These are phyloP conservation scores for Mycena vitilis DNA, from an alignment of 768 basidiomycete genomes.

Conservation along the genomic window DNA sequence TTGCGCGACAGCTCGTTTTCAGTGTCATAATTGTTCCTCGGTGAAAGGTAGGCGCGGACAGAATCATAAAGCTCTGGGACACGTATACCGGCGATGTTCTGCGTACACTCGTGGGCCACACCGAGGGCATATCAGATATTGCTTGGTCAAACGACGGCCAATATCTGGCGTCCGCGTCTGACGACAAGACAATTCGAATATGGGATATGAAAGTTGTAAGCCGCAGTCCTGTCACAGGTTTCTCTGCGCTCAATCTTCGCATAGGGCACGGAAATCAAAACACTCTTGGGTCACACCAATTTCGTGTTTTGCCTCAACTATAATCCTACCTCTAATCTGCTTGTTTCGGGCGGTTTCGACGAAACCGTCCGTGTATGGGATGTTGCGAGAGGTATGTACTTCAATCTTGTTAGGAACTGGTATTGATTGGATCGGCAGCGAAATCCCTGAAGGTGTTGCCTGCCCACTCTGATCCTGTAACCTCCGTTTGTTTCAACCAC, in stretches of 20 bases:
- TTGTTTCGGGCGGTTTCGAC: slow-evolving; percentile 95
- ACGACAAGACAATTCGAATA: slow-evolving; percentile 89
- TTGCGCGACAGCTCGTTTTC: slow-evolving; percentile 32
- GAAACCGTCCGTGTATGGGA: slow-evolving; percentile 99
- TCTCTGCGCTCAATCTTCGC: slow-evolving; percentile 13
- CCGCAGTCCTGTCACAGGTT: slow-evolving; percentile 17
- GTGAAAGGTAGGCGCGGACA: slow-evolving; percentile 82
- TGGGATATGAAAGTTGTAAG: slow-evolving; percentile 82
- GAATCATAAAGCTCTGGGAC: slow-evolving; percentile 85
- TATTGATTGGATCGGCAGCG: slow-evolving; percentile 57
- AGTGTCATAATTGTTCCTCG: slow-evolving; percentile 38
- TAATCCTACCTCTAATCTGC: slow-evolving; percentile 88
- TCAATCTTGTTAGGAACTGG: not conserved
- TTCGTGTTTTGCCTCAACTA: slow-evolving; percentile 96
- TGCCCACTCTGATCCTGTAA: slow-evolving; percentile 98
- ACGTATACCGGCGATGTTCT: slow-evolving; percentile 77
- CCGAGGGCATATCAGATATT: slow-evolving; percentile 88
- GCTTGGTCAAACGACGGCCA: slow-evolving; percentile 89
- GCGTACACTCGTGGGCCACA: slow-evolving; percentile 79
- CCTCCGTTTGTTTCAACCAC: slow-evolving; percentile 91
- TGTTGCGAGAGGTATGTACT: slow-evolving; percentile 78
- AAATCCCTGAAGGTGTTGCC: slow-evolving; percentile 88
- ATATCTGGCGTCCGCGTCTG: slow-evolving; percentile 91
- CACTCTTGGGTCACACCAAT: slow-evolving; percentile 88
- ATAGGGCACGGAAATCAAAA: slow-evolving; percentile 71